Percentiles rank a stretch among this genome's conserved stretches.
Evolutionary conservation across 1,284 basidiomycete species (phyloP).

Genomic region (Leccinum pallidistipes): DNA sequence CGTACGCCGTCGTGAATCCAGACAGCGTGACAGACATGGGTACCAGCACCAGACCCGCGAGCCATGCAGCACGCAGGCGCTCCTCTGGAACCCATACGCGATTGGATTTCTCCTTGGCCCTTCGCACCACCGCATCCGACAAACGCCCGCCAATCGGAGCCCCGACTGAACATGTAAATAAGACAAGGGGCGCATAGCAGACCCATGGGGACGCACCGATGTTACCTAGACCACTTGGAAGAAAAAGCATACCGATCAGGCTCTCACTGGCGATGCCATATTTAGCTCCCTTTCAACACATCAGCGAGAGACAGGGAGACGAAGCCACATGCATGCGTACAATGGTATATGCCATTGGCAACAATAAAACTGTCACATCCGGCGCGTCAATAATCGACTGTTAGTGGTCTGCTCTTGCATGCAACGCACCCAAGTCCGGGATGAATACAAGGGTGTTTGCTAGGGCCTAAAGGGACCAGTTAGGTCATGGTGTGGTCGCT

Average conservation of each 20-base stretch:
- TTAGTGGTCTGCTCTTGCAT: conserved; percentile 21
- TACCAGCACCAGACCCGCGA: conserved; percentile 46
- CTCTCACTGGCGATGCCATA: conserved; percentile 63
- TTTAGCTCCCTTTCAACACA: conserved; percentile 44
- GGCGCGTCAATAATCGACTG: conserved; percentile 13
- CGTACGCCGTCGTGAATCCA: conserved; percentile 33
- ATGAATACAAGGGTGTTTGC: conserved; percentile 40
- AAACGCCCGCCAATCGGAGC: conserved; percentile 51
- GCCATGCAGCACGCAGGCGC: conserved; percentile 49
- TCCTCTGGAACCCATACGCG: conserved; percentile 60
- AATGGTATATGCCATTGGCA: conserved; percentile 35
- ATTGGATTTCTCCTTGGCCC: conserved; percentile 47
- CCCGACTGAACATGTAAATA: conserved; percentile 40
- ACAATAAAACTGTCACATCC: conserved; percentile 35
- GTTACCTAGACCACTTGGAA: conserved; percentile 62
- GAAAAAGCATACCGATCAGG: conserved; percentile 58
- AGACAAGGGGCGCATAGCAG: neutral
- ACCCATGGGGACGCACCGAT: conserved; percentile 37
- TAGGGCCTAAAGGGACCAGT: conserved; percentile 37
- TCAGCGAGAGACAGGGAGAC: neutral
- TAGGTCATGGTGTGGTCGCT: neutral
- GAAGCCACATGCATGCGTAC: conserved; percentile 28
- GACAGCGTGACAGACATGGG: conserved; percentile 28
- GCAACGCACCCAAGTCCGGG: conserved; percentile 44
- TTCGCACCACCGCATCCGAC: conserved; percentile 53